Base-by-base conservation (phyloP, 352 stramenopile genomes). In the Elongisporangium senticosum region DNA sequence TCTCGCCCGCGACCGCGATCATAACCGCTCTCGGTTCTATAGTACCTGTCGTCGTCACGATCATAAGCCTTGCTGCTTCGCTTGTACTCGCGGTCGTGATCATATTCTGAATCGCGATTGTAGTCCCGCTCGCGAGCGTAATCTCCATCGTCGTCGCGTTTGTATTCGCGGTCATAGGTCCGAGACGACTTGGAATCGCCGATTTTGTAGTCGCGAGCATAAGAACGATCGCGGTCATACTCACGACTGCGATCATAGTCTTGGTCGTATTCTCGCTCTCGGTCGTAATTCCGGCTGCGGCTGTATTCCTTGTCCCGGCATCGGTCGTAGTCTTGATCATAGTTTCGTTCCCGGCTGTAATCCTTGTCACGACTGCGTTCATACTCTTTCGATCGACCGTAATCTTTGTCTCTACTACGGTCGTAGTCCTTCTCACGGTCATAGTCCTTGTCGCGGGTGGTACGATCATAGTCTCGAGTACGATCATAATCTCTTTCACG, bases 121-220 rank as follows among this genome's bases (percentile, higher is more conserved):
- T 74, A 49, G 52, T 75, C 68, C 20, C 68, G 59, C 13, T 71
- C 64, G 7, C 69, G 63, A 56, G 64, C 61, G 15, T 63, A 67
- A 58, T 53, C 55, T 37, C 56, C 63, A 8, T 67, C 52, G 23
- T 65, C 47, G 40, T 59, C 49, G 6, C 58, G 52, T 28, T 65
- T 62, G 23, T 70, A 61, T 49, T 68, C 65, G 17, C 23, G 54
- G n/a, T 54, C 37, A 15, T 53, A 61, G 21, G 43, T 49, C 52
- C 58, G 61, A 64, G 73, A 39, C 56, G 56, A 43, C 69, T 77
- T 4, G 17, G 26, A 47, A 4, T 56, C 52, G 17, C n/a, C n/a
- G 13, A n/a, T n/a, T 19, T 43, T 43, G 58, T 64, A 62, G 54
- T 71, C 19, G 49, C 48, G 54, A 20, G 24, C 43, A 49, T 61